Evolutionary conservation across 257 asterid species (phyloP).

Genomic region (Osmanthus fragrans): DNA sequence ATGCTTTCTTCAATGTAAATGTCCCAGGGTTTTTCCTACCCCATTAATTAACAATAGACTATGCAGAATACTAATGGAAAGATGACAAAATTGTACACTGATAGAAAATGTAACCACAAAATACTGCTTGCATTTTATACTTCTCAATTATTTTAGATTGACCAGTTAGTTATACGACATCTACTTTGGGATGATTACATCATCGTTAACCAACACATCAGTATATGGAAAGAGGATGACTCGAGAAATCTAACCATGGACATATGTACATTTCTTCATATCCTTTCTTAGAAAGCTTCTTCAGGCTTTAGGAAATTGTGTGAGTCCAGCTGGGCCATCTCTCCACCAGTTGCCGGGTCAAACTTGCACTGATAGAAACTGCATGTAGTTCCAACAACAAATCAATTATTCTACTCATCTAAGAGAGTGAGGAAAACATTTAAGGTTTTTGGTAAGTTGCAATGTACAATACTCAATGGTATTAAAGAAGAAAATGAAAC

Average conservation of each 20-base stretch:
- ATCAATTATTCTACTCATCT: neutral
- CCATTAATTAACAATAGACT: no score
- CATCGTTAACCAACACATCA: slow-evolving; percentile 19
- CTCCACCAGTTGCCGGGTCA: slow-evolving; percentile 74
- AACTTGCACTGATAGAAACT: slow-evolving; percentile 83
- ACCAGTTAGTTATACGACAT: slow-evolving; percentile 2
- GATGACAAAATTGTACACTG: neutral
- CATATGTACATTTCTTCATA: neutral
- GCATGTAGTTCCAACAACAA: slow-evolving; percentile 25
- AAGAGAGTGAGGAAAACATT: neutral
- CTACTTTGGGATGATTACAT: slow-evolving; percentile 35
- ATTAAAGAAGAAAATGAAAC: no score
- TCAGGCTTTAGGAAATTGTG: slow-evolving; percentile 79
- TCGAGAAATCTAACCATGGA: no score
- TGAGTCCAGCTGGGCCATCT: slow-evolving; percentile 82
- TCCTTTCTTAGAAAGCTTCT: slow-evolving; percentile 48
- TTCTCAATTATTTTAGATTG: neutral
- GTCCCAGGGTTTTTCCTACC: no score
- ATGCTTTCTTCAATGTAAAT: no score
- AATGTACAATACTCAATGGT: neutral
- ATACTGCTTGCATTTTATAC: neutral
- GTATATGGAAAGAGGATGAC: slow-evolving; percentile 8
- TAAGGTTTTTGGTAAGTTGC: neutral
- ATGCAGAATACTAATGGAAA: neutral
- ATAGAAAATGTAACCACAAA: neutral